Percentiles rank a stretch among this genome's conserved stretches.
These are phyloP conservation scores for Crepidotus variabilis DNA, from an alignment of 768 basidiomycete species.

Conservation along the genomic window DNA sequence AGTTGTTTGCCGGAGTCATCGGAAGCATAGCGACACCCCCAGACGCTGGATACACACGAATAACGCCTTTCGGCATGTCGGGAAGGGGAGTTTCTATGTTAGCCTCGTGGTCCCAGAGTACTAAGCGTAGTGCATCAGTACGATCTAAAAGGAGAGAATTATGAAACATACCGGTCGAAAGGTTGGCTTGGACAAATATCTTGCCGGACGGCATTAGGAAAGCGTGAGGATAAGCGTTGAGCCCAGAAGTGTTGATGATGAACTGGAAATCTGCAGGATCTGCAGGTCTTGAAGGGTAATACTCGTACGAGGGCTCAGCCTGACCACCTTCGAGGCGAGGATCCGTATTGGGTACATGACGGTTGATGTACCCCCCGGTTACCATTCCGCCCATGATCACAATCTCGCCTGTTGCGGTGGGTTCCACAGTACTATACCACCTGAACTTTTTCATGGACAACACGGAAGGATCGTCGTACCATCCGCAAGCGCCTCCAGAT, in stretches of 20 bases:
- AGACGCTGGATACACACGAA: conserved; percentile 87
- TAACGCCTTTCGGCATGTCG: conserved; percentile 70
- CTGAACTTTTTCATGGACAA: conserved; percentile 65
- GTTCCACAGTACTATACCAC: conserved; percentile 77
- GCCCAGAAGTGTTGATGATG: conserved; percentile 65
- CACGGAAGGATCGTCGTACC: conserved; percentile 63
- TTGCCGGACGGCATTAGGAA: conserved; percentile 73
- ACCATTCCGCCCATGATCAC: conserved; percentile 80
- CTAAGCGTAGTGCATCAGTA: conserved; percentile 6
- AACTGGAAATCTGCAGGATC: conserved; percentile 56
- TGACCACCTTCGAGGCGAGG: conserved; percentile 60
- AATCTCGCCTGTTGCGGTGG: conserved; percentile 71
- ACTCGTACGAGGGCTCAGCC: conserved; percentile 80
- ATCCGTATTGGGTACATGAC: conserved; percentile 65
- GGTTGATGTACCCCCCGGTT: conserved; percentile 75
- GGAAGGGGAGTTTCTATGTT: conserved; percentile 65
- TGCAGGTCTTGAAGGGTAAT: conserved; percentile 61
- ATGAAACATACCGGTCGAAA: conserved; percentile 53
- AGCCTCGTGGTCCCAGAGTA: conserved; percentile 31
- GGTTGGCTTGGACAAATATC: conserved; percentile 79
- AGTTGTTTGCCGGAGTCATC: conserved; percentile 86
- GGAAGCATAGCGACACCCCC: conserved; percentile 90
- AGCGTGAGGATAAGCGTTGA: conserved; percentile 74
- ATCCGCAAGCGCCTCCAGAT: conserved; percentile 50
- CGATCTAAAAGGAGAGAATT: background rate